A percentile compares a stretch with the other conserved stretches of the same genome.
Evolutionary conservation across 306 rosid genomes (phyloP).

Genomic region (Betula pendula): DNA sequence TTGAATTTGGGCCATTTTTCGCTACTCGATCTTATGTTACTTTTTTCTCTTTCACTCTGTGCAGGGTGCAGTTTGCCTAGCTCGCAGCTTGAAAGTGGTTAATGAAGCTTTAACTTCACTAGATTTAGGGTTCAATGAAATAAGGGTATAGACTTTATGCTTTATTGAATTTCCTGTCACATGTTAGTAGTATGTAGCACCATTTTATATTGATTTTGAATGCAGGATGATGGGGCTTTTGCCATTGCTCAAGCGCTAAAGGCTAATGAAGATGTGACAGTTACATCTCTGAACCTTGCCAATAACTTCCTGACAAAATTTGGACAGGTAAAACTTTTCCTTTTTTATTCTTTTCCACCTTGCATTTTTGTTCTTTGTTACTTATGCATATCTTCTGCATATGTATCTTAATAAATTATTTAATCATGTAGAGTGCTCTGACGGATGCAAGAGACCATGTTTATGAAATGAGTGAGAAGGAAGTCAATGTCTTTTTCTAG

Average conservation of each 20-base stretch:
- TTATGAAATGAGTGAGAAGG: slow-evolving; percentile 92
- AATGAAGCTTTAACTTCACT: slow-evolving; percentile 90
- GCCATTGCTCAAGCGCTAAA: slow-evolving; percentile 98
- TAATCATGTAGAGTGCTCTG: slow-evolving; percentile 73
- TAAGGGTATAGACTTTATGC: slow-evolving; percentile 57
- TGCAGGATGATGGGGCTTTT: slow-evolving; percentile 95
- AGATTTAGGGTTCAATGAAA: slow-evolving; percentile 94
- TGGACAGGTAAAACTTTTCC: slow-evolving; percentile 64
- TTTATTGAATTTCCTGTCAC: not conserved
- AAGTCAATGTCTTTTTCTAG: slow-evolving; percentile 74
- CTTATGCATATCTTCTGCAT: not conserved
- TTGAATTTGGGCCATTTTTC: slow-evolving; percentile 4
- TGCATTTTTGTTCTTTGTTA: not conserved
- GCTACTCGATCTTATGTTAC: slow-evolving; percentile 13
- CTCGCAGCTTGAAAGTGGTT: slow-evolving; percentile 98
- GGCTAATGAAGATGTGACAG: slow-evolving; percentile 82
- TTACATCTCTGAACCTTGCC: slow-evolving; percentile 70
- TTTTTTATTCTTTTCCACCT: not conserved
- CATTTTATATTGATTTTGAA: slow-evolving; percentile 21
- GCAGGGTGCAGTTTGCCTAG: slow-evolving; percentile 89
- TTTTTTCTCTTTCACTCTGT: slow-evolving; percentile 22
- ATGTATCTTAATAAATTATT: slow-evolving; percentile 21
- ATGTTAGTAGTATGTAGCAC: slow-evolving; percentile 17
- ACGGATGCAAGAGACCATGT: slow-evolving; percentile 97
- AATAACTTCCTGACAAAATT: slow-evolving; percentile 94